phyloP scores from a whole-genome alignment of 1,139 yeast species.

The Spathaspora sp. region DNA sequence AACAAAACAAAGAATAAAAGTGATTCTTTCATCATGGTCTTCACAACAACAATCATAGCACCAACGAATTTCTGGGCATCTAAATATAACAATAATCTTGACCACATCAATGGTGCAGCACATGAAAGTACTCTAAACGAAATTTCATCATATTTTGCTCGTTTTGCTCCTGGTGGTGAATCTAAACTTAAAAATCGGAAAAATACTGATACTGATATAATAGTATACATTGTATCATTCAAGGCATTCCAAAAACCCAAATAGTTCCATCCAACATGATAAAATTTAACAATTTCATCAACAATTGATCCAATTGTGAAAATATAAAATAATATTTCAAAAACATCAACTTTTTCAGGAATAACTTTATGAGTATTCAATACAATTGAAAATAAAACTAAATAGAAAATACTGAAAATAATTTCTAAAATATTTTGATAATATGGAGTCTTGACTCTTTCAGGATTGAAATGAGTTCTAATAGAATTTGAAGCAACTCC shows the following conservation, averaged over 20 bases:
- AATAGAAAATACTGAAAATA: conserved; percentile 61
- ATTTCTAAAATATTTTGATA: conserved; percentile 79
- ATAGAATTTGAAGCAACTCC: conserved; percentile 58
- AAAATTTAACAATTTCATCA: conserved; percentile 70
- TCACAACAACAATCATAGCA: conserved; percentile 81
- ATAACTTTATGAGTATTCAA: conserved; percentile 50
- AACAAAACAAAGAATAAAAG: conserved; percentile 74
- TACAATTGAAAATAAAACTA: conserved; percentile 61
- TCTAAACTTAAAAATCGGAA: conserved; percentile 56
- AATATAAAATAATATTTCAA: conserved; percentile 60
- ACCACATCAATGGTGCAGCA: conserved; percentile 89
- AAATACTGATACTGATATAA: conserved; percentile 53
- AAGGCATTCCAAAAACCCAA: conserved; percentile 80
- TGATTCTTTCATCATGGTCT: conserved; percentile 85
- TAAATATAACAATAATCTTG: conserved; percentile 68
- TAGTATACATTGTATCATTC: conserved; percentile 65
- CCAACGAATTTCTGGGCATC: conserved; percentile 86
- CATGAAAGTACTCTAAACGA: conserved; percentile 74
- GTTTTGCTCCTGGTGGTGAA: conserved; percentile 23
- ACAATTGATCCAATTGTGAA: conserved; percentile 65
- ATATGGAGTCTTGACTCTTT: conserved; percentile 77
- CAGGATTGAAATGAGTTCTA: conserved; percentile 74
- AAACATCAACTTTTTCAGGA: conserved; percentile 31
- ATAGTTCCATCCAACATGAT: conserved; percentile 73
- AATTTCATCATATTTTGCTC: conserved; percentile 54